Conservation (phyloP, 805 yeast genomes). For the Candida khao-thaluensis region DNA sequence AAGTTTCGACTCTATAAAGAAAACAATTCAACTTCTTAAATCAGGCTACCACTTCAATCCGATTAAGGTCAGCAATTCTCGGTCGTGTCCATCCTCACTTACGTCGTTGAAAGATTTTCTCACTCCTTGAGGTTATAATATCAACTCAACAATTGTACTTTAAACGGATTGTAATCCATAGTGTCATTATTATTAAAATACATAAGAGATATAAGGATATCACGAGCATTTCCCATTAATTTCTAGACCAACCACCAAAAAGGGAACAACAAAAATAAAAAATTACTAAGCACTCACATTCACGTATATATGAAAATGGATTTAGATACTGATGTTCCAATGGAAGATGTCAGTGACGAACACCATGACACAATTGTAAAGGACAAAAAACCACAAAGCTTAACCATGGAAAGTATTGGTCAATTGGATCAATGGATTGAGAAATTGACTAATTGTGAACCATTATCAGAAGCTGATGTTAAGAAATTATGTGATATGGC, state of each 20-base stretch:
- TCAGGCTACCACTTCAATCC: too few relatives aligned
- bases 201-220: background rate
- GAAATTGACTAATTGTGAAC: slow-evolving; percentile 73
- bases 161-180: background rate
- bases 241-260: background rate
- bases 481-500: slow-evolving; percentile 85
- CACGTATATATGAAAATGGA: too few relatives aligned
- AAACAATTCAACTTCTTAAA: too few relatives aligned
- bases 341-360: slow-evolving; percentile 71
- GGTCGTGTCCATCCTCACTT: background rate
- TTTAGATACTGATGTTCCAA: slow-evolving; percentile 75
- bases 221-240: background rate
- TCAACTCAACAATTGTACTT: background rate
- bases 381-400: slow-evolving; percentile 20
- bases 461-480: slow-evolving; percentile 77
- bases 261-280: too few relatives aligned
- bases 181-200: background rate
- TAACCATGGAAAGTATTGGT: slow-evolving; percentile 47
- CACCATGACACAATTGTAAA: slow-evolving; percentile 23
- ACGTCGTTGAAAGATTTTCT: slow-evolving; percentile 7
- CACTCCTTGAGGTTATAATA: slow-evolving; percentile 4
- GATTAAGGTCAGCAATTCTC: too few relatives aligned
- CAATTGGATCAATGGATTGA: slow-evolving; percentile 90
- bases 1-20: too few relatives aligned
- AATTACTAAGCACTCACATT: too few relatives aligned